Evolutionary conservation across 2,329 filamentous ascomycete species (phyloP).

Genomic region (Paecilomyces fulvus): DNA sequence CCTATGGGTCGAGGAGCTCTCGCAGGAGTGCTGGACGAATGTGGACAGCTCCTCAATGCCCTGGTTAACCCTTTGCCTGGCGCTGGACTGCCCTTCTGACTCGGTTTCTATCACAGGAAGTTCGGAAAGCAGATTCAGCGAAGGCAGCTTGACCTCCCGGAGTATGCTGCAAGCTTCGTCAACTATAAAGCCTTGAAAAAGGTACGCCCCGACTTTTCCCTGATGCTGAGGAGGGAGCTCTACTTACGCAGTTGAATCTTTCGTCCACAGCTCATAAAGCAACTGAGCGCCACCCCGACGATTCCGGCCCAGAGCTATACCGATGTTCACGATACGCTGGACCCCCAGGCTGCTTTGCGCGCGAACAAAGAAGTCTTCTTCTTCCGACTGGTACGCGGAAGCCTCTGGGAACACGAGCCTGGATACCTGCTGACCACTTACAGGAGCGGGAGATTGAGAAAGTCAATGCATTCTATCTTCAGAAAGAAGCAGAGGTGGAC

Average conservation of each 20-base stretch:
- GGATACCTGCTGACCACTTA: background rate
- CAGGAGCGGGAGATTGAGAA: conserved; percentile 97
- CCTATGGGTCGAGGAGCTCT: background rate
- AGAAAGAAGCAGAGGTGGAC: conserved; percentile 91
- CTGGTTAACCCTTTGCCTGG: background rate
- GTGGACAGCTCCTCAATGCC: background rate
- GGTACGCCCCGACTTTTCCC: conserved; percentile 44
- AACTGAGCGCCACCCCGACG: conserved; percentile 83
- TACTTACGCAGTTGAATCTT: conserved; percentile 5
- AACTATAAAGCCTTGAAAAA: conserved; percentile 99
- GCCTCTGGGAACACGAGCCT: background rate
- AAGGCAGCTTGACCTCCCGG: conserved; percentile 94
- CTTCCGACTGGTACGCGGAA: conserved; percentile 71
- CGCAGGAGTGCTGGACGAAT: background rate
- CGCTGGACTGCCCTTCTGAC: background rate
- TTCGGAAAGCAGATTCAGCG: conserved; percentile 99
- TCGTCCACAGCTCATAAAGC: conserved; percentile 79
- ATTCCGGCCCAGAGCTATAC: conserved; percentile 65
- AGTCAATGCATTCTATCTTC: conserved; percentile 94
- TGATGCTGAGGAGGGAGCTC: background rate
- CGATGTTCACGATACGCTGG: conserved; percentile 40
- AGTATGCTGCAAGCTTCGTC: conserved; percentile 98
- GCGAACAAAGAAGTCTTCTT: conserved; percentile 99
- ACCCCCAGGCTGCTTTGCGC: conserved; percentile 83
- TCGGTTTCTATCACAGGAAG: conserved; percentile 58